Percentiles rank a stretch among this genome's conserved stretches.
phyloP scores from a whole-genome alignment of 148 eudicot genomes.

The Rhododendron henanense region DNA sequence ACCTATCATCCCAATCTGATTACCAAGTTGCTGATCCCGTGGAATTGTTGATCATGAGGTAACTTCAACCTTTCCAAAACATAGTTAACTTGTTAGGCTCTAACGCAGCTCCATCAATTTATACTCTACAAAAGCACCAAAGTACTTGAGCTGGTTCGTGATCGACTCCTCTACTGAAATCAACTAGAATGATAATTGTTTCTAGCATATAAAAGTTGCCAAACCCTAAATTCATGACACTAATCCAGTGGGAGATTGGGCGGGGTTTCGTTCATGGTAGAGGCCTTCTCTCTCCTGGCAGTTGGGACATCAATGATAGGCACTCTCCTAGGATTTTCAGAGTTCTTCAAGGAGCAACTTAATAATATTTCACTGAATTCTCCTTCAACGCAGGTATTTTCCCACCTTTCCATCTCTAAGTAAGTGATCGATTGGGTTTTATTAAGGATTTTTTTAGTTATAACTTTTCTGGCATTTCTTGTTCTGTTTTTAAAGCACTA shows the following conservation, averaged over 20 bases:
- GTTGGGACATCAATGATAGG: conserved; percentile 60
- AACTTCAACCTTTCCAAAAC: conserved; percentile 1
- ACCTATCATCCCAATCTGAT: conserved; percentile 30
- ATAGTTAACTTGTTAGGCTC: background rate
- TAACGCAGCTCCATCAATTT: background rate
- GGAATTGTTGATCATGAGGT: conserved; percentile 49
- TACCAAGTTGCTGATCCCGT: conserved; percentile 47
- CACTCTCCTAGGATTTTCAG: conserved; percentile 52
- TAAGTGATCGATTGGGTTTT: background rate
- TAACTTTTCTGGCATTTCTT: background rate
- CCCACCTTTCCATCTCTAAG: background rate
- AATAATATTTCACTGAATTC: conserved; percentile 16
- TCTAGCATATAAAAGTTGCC: background rate
- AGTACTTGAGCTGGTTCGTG: background rate
- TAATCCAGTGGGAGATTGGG: conserved; percentile 39
- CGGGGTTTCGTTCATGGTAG: conserved; percentile 45
- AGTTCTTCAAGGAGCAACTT: conserved; percentile 61
- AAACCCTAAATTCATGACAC: background rate
- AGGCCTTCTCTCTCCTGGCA: conserved; percentile 58
- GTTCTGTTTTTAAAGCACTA: background rate
- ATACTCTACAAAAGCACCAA: background rate
- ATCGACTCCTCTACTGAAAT: background rate
- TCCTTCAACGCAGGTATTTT: conserved; percentile 8
- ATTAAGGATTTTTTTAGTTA: background rate
- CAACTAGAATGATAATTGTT: background rate